Evolutionary conservation across 164 flowering plant species (phyloP), one percentile per base, ranked within the genome.

Genomic region (Nymphaea colorata): DNA sequence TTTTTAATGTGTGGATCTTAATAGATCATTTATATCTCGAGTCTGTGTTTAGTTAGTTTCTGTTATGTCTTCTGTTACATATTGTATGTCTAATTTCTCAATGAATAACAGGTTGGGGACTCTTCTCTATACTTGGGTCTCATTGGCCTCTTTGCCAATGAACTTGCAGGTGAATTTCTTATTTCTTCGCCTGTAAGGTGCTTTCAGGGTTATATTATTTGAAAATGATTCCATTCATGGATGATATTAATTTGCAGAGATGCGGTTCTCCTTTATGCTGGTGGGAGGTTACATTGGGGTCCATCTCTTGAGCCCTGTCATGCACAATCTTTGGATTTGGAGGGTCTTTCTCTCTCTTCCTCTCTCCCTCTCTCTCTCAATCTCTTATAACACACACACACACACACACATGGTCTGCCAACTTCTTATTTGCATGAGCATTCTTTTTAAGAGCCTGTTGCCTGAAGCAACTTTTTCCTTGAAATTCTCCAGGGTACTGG

Each of bases 301-400:
- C 63, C 81, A 82, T 36, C 91, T 94, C 45, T 93, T 94, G 45
- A 94, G 97, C 79, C 95, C 96, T 73, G 89, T 94, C 67, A 94
- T 91, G 98, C 98, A 94, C 85, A 94, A 94, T 66, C 80, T 94
- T 6, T 91, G 97, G 99, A 88, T 94, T 75, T 94, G 97, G 99
- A 90, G 99, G 91, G 98, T 91, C 81, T 70, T 43, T 59, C 75
- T 64, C 71, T 73, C 76, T 73, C 61, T 71, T 69, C 67, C 65
- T 68, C 66, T 72, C 72, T 59, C 53, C 61, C 70, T 61, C 64
- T 16, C 62, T 18, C 57, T 55, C 60, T 59, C 62, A 25, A 25
- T 25, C 36, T 25, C 36, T 25, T 25, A 25, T 1, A 25, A 25
- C 36, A 25, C 36, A 25, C 36, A 25, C 36, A 25, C 36, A 25